phyloP scores from a whole-genome alignment of 2,329 filamentous ascomycete genomes.

The Beauveria medogensis region DNA sequence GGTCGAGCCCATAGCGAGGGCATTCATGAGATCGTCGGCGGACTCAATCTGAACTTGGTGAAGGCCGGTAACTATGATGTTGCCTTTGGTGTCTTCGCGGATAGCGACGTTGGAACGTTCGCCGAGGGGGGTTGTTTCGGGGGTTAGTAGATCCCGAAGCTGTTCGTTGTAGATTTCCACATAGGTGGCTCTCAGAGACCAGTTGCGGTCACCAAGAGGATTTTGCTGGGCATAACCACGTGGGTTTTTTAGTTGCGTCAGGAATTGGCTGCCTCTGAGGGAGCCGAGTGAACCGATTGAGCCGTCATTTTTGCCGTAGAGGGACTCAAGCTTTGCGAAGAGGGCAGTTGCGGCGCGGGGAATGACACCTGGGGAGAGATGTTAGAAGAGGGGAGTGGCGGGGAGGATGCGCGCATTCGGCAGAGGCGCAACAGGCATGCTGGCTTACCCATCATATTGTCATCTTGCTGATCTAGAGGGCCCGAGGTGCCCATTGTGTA shows the following conservation, averaged over 20 bases:
- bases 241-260: constrained; percentile 73
- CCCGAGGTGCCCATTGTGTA: constrained; percentile 98
- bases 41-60: constrained; percentile 84
- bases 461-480: constrained; percentile 64
- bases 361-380: constrained; percentile 64
- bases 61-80: constrained; percentile 86
- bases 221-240: constrained; percentile 51
- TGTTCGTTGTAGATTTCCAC: constrained; percentile 98
- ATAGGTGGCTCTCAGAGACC: constrained; percentile 90
- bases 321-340: constrained; percentile 75
- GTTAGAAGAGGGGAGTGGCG: constrained; percentile 2
- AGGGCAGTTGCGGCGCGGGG: constrained; percentile 79
- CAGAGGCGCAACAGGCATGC: neutral
- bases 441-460: constrained; percentile 67
- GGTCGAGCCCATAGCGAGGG: constrained; percentile 83
- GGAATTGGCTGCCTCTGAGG: constrained; percentile 41
- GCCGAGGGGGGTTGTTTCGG: constrained; percentile 58
- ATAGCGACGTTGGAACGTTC: constrained; percentile 82
- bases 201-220: constrained; percentile 62
- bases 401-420: constrained; percentile 11
- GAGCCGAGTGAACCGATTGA: constrained; percentile 2
- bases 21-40: constrained; percentile 81
- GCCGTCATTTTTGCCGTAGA: constrained; percentile 35
- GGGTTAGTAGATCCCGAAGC: constrained; percentile 77
- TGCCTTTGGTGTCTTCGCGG: constrained; percentile 87